Evolutionary conservation across 2,329 filamentous ascomycete species (phyloP).

Genomic region (Geosmithia flava): DNA sequence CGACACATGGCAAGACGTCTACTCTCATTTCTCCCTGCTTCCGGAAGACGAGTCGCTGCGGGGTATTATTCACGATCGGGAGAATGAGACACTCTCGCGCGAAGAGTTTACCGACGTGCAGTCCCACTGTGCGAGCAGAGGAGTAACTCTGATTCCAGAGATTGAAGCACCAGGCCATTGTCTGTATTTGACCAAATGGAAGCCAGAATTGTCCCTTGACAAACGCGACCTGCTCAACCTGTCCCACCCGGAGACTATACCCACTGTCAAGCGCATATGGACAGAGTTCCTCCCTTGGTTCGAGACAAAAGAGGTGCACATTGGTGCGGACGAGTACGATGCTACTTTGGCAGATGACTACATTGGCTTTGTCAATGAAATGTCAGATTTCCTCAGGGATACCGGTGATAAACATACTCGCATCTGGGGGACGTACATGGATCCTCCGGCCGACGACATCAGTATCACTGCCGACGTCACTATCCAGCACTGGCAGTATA

Average conservation of each 20-base stretch:
- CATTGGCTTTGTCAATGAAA: constrained; percentile 30
- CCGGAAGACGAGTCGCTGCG: constrained; percentile 12
- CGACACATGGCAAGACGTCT: constrained; percentile 30
- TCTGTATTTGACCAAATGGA: constrained; percentile 41
- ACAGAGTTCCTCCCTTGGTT: constrained; percentile 41
- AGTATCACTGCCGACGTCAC: constrained; percentile 24
- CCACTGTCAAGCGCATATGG: constrained; percentile 38
- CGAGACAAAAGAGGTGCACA: constrained; percentile 38
- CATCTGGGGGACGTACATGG: constrained; percentile 41
- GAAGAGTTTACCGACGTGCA: constrained; percentile 34
- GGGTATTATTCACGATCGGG: constrained; percentile 9
- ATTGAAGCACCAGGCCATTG: constrained; percentile 42
- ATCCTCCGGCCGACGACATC: constrained; percentile 24
- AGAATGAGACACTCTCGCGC: constrained; percentile 11
- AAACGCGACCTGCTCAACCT: constrained; percentile 29
- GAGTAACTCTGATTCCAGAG: constrained; percentile 40
- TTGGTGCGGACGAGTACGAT: constrained; percentile 43
- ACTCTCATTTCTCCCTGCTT: constrained; percentile 28
- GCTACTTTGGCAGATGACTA: constrained; percentile 31
- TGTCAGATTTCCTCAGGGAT: constrained; percentile 31
- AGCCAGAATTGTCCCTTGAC: constrained; percentile 33
- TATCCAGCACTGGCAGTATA: constrained; percentile 35
- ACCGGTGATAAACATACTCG: constrained; percentile 29
- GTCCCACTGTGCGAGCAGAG: constrained; percentile 32
- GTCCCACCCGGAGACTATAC: constrained; percentile 35